Conservation (phyloP, 2,329 filamentous ascomycete species). For the Geosmithia putterillii region DNA sequence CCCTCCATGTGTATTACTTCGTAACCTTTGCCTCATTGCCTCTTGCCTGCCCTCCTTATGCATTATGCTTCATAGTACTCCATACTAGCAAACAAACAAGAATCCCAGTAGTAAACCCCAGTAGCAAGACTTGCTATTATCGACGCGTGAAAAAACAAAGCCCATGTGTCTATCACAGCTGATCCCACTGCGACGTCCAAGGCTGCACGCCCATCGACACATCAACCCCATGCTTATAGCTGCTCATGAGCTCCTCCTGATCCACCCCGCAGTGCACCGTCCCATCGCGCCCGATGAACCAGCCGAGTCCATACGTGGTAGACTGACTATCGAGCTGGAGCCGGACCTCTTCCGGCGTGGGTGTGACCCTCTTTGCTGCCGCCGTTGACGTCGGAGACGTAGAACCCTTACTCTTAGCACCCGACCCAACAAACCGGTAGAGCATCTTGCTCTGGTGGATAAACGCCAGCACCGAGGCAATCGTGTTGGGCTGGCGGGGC, state of each 20-base stretch:
- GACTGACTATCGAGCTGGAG: slow-evolving; percentile 48
- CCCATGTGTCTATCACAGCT: neutral
- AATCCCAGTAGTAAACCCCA: neutral
- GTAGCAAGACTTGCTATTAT: too few relatives aligned
- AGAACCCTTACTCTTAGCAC: too few relatives aligned
- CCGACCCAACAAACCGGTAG: slow-evolving; percentile 60
- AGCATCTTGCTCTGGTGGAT: slow-evolving; percentile 76
- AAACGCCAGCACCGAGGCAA: slow-evolving; percentile 63
- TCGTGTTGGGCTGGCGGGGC: slow-evolving; percentile 67
- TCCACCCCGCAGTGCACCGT: slow-evolving; percentile 67
- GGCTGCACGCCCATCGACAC: slow-evolving; percentile 36
- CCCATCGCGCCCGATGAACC: slow-evolving; percentile 63
- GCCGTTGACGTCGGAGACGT: too few relatives aligned
- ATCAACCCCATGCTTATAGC: slow-evolving; percentile 52
- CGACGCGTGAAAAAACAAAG: too few relatives aligned
- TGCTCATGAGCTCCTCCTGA: slow-evolving; percentile 55
- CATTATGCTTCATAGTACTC: too few relatives aligned
- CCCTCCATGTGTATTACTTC: too few relatives aligned
- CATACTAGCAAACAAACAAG: too few relatives aligned
- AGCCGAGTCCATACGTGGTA: slow-evolving; percentile 63
- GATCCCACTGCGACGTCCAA: slow-evolving; percentile 33
- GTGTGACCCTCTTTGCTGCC: too few relatives aligned
- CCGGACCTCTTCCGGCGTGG: too few relatives aligned
- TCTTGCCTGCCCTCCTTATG: too few relatives aligned
- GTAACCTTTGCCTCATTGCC: too few relatives aligned